Evolutionary conservation across 2,329 filamentous ascomycete genomes (phyloP), one percentile per base, ranked within the genome.

Genomic region (Seiridium cupressi): DNA sequence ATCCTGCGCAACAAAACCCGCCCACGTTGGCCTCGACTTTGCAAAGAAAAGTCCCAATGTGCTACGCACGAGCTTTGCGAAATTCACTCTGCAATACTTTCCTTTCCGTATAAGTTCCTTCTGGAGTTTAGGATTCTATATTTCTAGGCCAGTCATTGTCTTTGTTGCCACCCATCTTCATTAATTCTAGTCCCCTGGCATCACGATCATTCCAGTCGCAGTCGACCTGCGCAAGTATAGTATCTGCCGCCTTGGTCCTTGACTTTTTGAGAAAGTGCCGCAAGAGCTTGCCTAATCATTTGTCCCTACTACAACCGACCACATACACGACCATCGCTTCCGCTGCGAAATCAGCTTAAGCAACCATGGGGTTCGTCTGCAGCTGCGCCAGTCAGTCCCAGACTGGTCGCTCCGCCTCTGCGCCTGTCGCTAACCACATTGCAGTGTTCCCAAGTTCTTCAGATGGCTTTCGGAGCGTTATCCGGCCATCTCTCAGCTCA

Each of bases 391-490:
- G 31, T 44, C 31, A 10, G n/a, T 34, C 46, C 8, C 62, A 55
- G 61, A 65, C 56, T 49, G 31, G 34, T 57, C 51, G 40, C 34
- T n/a, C 31, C 13, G 26, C 40, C n/a, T 48, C 11, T 35, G 11
- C 18, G 9, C 32, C 11, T 34, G n/a, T 53, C 58, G 57, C 66
- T 69, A 60, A 70, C 60, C 54, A 11, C 46, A 13, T 44, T 63
- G 57, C 63, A 85, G 85, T 83, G 84, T 87, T 66, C 90, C 90
- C 73, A 97, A 97, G 74, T 97, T 97, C 82, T 97, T 97, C 81
- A 86, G 95, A 85, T 99, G 96, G 95, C 90, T 99, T 84, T 97
- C 93, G 62, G 96, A 99, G 86, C 90, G 96, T 69, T 99, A 99
- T 85, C 95, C 95, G 59, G 89, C 95, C 63, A 99, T 99, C 76